Base-by-base conservation (phyloP, 441 rosid species). In the Melastoma candidum region DNA sequence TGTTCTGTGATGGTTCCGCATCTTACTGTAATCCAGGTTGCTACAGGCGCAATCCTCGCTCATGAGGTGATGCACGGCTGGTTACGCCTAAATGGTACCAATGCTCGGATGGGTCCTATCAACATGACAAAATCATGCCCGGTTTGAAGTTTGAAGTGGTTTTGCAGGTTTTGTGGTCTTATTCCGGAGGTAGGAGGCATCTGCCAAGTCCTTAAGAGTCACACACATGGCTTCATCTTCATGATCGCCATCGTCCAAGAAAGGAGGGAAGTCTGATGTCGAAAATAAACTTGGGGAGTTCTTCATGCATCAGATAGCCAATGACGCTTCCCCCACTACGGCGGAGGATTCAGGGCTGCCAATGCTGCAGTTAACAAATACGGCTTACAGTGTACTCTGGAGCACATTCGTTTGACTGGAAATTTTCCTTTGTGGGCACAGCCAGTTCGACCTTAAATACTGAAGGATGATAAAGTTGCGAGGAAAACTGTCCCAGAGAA, bases 11-110 rank as follows among this genome's bases (percentile, higher is more conserved):
- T 8, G 1, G 14, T 36, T 52, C 46, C 41, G 1, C 24, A 51
- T 50, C 54, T 51, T 11, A 51, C 44, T n/a, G 7, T 29, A 3
- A 7, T 72, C 57, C 82, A 90, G 98, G 70, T 69, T 92, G 61
- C 74, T 92, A 88, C 98, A 2, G 98, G 98, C 44, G 97, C 98
- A 3, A 85, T 92, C 69, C 95, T 92, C 12, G 84, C 95, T 13
- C 89, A 84, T 48, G 92, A 88, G 74, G 62, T 92, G 58, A 92
- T 92, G 98, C 98, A 85, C 11, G 95, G 94, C 14, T 92, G 96
- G 97, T 66, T 92, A 61, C 85, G 98, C 36, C 84, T 92, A 44
- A 80, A 85, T 74, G 98, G 96, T 85, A 17, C 26, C 46, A 57
- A 26, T 36, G 12, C 13, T 8, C 39, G 11, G 13, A 3, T 17